Base-by-base conservation (phyloP, 495 filamentous ascomycete genomes). In the Daldinia decipiens region DNA sequence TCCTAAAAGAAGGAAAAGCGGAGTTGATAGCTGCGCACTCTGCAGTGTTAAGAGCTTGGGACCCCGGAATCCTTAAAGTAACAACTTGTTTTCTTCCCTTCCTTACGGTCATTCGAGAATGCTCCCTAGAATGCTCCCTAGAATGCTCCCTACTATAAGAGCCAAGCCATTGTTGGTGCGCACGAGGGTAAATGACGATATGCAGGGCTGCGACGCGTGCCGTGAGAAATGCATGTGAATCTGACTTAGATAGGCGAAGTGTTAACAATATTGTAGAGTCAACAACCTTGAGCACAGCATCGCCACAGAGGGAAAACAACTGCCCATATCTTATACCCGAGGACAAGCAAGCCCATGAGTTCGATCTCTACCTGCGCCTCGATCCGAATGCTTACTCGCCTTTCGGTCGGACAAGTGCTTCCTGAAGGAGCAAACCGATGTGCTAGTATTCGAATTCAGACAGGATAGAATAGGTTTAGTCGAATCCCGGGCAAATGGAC, bases 401-500 rank as follows among this genome's bases (percentile, higher is more conserved):
- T 19, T 61, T 61, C 50, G 56, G 51, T 54, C 55, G 67, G 55
- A 27, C 55, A 50, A 60, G 62, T 60, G 39, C 59, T 63, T 24
- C 11, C 31, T 50, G 13, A 26, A 62, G 62, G 54, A 5, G 40
- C 51, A 45, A 57, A 50, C 21, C 38, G 12, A 11, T n/a, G 50
- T 56, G 19, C 34, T 66, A 29, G 47, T 34, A 47, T 27, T 40
- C 13, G 12, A 47, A 47, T 32, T 57, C 56, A 40, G 40, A 61
- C 45, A 34, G 21, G 40, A 36, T 53, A 13, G n/a, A 31, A 15
- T 59, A 12, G n/a, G 29, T 43, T 15, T 55, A 43, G 17, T 47
- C 34, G 43, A 65, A 36, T 65, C 24, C 38, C 70, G 70, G 70
- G 62, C 70, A 68, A 72, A 68, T 27, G 70, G 70, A 62, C 47